Conservation (phyloP, 495 filamentous ascomycete genomes). For the Neurospora tetraspora region DNA sequence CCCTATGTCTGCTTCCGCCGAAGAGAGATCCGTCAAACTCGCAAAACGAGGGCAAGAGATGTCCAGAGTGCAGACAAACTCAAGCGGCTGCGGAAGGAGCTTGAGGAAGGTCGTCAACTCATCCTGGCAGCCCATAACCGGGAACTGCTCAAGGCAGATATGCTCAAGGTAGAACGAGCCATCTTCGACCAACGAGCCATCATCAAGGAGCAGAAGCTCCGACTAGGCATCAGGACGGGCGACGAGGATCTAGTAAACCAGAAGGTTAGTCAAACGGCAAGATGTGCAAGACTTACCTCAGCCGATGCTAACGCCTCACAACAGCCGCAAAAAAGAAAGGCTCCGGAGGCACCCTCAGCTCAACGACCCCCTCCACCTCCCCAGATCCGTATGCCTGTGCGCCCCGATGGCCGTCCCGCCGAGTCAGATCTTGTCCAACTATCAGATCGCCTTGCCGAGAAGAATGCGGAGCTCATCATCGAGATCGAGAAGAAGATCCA, state of each 20-base stretch:
- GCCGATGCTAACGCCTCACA: constrained; percentile 28
- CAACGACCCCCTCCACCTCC: constrained; percentile 44
- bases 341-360: constrained; percentile 42
- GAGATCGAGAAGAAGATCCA: constrained; percentile 72
- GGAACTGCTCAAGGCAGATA: constrained; percentile 66
- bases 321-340: constrained; percentile 61
- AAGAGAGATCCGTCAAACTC: constrained; percentile 84
- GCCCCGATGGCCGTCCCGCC: constrained; percentile 57
- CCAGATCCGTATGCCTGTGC: constrained; percentile 54
- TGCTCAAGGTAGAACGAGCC: constrained; percentile 58
- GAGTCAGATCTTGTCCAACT: constrained; percentile 70
- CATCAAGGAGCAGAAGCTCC: constrained; percentile 79
- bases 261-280: constrained; percentile 51
- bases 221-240: constrained; percentile 78
- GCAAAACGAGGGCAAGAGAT: constrained; percentile 90
- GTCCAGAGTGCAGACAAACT: constrained; percentile 90
- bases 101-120: constrained; percentile 80
- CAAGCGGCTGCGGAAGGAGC: constrained; percentile 79
- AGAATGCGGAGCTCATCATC: constrained; percentile 64
- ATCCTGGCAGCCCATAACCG: constrained; percentile 65
- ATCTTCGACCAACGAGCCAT: constrained; percentile 73
- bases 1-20: constrained; percentile 98
- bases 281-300: background rate
- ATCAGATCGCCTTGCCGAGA: constrained; percentile 67
- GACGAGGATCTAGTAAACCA: constrained; percentile 94